These are phyloP conservation scores for Bipolaris victoriae DNA, from an alignment of 2,329 filamentous ascomycete species.

Conservation along the genomic window DNA sequence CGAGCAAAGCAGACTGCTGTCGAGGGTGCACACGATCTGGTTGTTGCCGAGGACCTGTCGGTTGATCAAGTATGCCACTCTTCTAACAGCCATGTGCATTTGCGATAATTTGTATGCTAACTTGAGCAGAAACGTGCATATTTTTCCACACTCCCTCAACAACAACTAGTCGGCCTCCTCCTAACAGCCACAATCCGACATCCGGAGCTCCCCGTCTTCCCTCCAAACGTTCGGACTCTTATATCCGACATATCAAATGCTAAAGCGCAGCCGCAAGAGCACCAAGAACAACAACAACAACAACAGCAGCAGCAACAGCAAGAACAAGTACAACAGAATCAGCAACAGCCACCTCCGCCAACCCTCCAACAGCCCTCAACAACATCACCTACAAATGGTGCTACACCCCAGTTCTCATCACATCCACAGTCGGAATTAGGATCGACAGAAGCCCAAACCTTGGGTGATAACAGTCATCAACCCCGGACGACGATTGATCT, in stretches of 20 bases:
- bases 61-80: constrained; percentile 50
- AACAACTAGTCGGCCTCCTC: constrained; percentile 68
- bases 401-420: constrained; percentile 31
- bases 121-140: constrained; percentile 65
- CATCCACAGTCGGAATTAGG: constrained; percentile 34
- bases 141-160: constrained; percentile 65
- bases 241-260: constrained; percentile 25
- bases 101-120: background rate
- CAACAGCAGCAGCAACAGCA: background rate
- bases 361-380: constrained; percentile 14
- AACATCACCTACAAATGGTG: constrained; percentile 42
- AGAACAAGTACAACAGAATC: constrained; percentile 9
- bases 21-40: constrained; percentile 47
- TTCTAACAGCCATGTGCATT: background rate
- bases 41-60: constrained; percentile 49
- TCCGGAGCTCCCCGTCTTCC: constrained; percentile 70
- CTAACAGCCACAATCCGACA: constrained; percentile 66
- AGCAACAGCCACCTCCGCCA: constrained; percentile 22
- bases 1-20: constrained; percentile 40
- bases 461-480: constrained; percentile 31
- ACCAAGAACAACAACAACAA: background rate
- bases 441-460: constrained; percentile 42
- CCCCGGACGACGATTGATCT: constrained; percentile 28
- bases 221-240: constrained; percentile 43
- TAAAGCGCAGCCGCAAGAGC: constrained; percentile 19